phyloP scores from a whole-genome alignment of 495 filamentous ascomycete genomes.

The Eremomyces bilateralis region DNA sequence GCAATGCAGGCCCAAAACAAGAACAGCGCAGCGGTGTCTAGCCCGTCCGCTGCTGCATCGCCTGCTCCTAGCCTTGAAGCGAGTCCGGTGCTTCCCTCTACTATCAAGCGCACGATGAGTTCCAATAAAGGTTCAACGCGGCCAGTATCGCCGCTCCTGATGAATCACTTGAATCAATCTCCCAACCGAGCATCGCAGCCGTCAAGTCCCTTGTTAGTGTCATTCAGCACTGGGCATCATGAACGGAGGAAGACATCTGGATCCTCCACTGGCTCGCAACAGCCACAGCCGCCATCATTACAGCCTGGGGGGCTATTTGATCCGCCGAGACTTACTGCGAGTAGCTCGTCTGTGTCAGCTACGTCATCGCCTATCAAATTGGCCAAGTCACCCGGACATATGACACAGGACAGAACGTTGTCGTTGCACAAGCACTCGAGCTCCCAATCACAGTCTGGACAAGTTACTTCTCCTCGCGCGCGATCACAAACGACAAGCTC shows the following conservation, averaged over 20 bases:
- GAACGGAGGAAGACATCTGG: constrained; percentile 66
- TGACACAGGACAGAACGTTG: constrained; percentile 29
- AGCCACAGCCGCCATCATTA: constrained; percentile 49
- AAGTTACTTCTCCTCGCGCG: constrained; percentile 34
- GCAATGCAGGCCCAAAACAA: constrained; percentile 27
- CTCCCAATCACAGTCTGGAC: constrained; percentile 8
- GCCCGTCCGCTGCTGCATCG: constrained; percentile 24
- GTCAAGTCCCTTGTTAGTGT: constrained; percentile 80
- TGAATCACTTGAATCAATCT: constrained; percentile 62
- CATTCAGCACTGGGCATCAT: constrained; percentile 67
- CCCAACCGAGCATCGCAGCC: constrained; percentile 78
- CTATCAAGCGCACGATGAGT: constrained; percentile 66
- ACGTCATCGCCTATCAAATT: constrained; percentile 62
- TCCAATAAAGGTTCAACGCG: constrained; percentile 47
- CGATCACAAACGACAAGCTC: constrained; percentile 88
- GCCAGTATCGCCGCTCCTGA: constrained; percentile 62
- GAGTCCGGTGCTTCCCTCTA: constrained; percentile 51
- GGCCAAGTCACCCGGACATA: constrained; percentile 27
- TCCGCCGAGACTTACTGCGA: constrained; percentile 33
- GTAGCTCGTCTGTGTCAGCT: constrained; percentile 39
- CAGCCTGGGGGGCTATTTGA: constrained; percentile 61
- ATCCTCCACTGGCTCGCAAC: constrained; percentile 62
- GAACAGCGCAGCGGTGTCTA: constrained; percentile 13
- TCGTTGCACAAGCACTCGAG: constrained; percentile 27
- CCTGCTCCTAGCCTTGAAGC: constrained; percentile 53